These are phyloP conservation scores for Arthrobotrys megalospora DNA, from an alignment of 2,329 filamentous ascomycete genomes.

Conservation along the genomic window DNA sequence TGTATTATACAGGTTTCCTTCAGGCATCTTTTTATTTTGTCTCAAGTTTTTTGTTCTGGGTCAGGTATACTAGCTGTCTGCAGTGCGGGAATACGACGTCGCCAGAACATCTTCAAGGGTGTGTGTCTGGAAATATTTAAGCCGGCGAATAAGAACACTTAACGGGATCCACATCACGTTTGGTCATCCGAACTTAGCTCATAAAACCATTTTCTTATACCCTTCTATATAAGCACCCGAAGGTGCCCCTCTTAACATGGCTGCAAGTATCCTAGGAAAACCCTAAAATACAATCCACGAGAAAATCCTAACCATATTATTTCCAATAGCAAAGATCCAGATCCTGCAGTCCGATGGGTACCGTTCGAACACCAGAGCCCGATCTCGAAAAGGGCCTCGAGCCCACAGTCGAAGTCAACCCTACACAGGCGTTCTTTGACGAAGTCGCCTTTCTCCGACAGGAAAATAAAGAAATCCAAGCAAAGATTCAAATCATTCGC, in stretches of 20 bases:
- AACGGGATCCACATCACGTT: conserved; percentile 6
- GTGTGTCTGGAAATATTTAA: conserved; percentile 2
- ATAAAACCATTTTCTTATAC: conserved; percentile 9
- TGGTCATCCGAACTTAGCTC: conserved; percentile 9
- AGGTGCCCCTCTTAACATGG: conserved; percentile 26
- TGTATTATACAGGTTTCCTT: background rate
- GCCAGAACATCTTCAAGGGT: conserved; percentile 4
- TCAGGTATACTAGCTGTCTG: background rate
- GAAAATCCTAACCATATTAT: background rate
- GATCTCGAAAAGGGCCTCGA: conserved; percentile 14
- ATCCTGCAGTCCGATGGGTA: conserved; percentile 35
- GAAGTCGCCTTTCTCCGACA: conserved; percentile 32
- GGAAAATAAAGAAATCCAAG: conserved; percentile 72
- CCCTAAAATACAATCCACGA: background rate
- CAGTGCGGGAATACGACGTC: conserved; percentile 10
- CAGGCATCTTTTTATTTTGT: background rate
- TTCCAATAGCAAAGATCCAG: conserved; percentile 8
- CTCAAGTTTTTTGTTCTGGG: background rate
- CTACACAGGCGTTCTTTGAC: conserved; percentile 36
- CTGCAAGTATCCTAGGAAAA: conserved; percentile 6
- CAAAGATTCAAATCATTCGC: conserved; percentile 79
- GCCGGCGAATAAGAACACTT: background rate
- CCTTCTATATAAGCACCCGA: conserved; percentile 18
- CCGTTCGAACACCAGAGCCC: conserved; percentile 10
- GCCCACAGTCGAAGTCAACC: conserved; percentile 7